These are phyloP conservation scores for Aspergillus pseudotamarii DNA, from an alignment of 2,329 filamentous ascomycete genomes.

Conservation along the genomic window DNA sequence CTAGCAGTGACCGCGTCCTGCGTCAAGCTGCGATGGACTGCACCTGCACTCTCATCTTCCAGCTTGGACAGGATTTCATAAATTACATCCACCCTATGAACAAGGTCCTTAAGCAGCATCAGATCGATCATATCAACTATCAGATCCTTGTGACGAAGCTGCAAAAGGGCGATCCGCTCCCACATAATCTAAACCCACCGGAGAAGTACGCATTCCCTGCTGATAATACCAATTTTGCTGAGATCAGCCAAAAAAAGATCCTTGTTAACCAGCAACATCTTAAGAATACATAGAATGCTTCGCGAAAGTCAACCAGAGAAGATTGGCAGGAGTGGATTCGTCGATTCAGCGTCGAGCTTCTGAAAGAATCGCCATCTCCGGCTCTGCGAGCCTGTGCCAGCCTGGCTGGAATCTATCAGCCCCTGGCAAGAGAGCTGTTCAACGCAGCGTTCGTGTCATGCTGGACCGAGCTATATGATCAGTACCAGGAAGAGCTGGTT, in stretches of 20 bases:
- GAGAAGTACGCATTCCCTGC: constrained; percentile 75
- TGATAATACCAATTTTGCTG: constrained; percentile 79
- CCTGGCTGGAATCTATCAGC: constrained; percentile 86
- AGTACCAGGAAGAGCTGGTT: constrained; percentile 95
- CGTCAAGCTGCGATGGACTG: constrained; percentile 87
- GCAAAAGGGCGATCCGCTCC: constrained; percentile 91
- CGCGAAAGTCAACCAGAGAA: constrained; percentile 93
- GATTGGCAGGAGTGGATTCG: constrained; percentile 99
- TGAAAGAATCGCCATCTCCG: constrained; percentile 95
- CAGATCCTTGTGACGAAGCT: constrained; percentile 89
- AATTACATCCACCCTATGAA: constrained; percentile 93
- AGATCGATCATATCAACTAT: constrained; percentile 88
- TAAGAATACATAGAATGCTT: constrained; percentile 95
- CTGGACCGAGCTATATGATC: constrained; percentile 96
- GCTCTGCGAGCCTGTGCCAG: constrained; percentile 90
- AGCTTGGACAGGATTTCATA: constrained; percentile 90
- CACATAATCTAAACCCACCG: constrained; percentile 88
- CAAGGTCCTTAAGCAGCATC: constrained; percentile 76
- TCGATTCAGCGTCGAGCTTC: constrained; percentile 89
- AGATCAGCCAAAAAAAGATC: constrained; percentile 88
- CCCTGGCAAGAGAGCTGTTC: constrained; percentile 89
- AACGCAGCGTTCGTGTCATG: constrained; percentile 98
- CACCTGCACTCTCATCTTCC: constrained; percentile 90
- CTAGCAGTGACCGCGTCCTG: constrained; percentile 70
- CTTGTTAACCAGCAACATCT: constrained; percentile 97